Percentiles rank a stretch among this genome's conserved stretches.
Conservation (phyloP, 345 rosid genomes). For the Raphanus sativus region DNA sequence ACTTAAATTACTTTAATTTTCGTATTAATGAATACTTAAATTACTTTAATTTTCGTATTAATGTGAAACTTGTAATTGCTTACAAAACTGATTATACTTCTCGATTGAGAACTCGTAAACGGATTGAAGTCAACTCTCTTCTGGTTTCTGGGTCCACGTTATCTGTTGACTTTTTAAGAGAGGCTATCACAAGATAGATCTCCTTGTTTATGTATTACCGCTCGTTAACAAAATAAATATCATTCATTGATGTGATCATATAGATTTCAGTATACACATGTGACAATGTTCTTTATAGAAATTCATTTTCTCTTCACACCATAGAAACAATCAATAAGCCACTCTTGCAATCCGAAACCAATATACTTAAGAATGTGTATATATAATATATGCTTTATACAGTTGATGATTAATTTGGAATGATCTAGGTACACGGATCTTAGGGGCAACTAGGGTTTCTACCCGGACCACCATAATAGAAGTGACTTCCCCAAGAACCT, state of each 20-base stretch:
- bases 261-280: slow-evolving; percentile 32
- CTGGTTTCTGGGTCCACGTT: slow-evolving; percentile 5
- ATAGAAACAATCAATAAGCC: slow-evolving; percentile 28
- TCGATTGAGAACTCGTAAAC: slow-evolving; percentile 9
- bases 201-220: slow-evolving; percentile 12
- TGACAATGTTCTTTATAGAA: slow-evolving; percentile 35
- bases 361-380: slow-evolving; percentile 34
- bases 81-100: neutral
- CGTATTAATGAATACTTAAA: neutral
- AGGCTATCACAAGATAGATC: neutral
- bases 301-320: slow-evolving; percentile 21
- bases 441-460: slow-evolving; percentile 60
- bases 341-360: slow-evolving; percentile 22
- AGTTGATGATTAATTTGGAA: slow-evolving; percentile 25
- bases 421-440: slow-evolving; percentile 29
- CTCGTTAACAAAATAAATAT: slow-evolving; percentile 19
- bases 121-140: slow-evolving; percentile 30
- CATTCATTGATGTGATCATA: slow-evolving; percentile 16
- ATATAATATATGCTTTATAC: slow-evolving; percentile 32
- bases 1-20: neutral
- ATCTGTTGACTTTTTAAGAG: slow-evolving; percentile 24
- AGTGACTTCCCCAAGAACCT: slow-evolving; percentile 66
- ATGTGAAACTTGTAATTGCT: neutral
- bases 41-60: neutral
- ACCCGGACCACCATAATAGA: slow-evolving; percentile 79